Evolutionary conservation across 305 asterid species (phyloP).

Genomic region (Fraxinus paxiana): DNA sequence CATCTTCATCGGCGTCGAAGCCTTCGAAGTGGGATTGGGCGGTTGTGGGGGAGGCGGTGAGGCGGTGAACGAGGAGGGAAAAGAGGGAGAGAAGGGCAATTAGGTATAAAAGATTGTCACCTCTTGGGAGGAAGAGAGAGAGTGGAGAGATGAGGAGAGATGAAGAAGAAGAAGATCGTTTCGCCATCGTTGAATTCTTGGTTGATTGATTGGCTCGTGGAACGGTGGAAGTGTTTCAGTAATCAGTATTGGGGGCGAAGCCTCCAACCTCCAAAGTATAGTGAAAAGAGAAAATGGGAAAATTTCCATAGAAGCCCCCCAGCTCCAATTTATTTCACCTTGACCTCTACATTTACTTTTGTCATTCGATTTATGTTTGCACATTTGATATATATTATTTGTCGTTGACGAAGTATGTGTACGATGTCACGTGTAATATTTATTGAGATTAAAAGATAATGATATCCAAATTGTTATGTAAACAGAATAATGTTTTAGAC

Average conservation of each 20-base stretch:
- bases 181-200: constrained; percentile 48
- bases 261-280: not conserved
- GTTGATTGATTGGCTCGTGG: not conserved
- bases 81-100: constrained; percentile 56
- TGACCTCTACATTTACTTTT: too few relatives aligned
- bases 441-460: not conserved
- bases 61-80: constrained; percentile 59
- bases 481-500: not conserved
- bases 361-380: too few relatives aligned
- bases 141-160: constrained; percentile 44
- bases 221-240: not conserved
- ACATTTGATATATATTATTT: too few relatives aligned
- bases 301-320: not conserved
- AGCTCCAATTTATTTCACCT: not conserved
- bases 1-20: constrained; percentile 90
- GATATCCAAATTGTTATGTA: not conserved
- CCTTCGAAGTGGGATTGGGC: constrained; percentile 79
- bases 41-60: constrained; percentile 46
- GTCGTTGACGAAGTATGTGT: not conserved
- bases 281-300: not conserved
- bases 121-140: constrained; percentile 58
- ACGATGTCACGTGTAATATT: not conserved
- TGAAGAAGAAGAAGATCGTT: constrained; percentile 30
- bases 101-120: constrained; percentile 55
- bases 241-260: not conserved